Evolutionary conservation across 345 rosid genomes (phyloP).

Genomic region (Murraya paniculata): DNA sequence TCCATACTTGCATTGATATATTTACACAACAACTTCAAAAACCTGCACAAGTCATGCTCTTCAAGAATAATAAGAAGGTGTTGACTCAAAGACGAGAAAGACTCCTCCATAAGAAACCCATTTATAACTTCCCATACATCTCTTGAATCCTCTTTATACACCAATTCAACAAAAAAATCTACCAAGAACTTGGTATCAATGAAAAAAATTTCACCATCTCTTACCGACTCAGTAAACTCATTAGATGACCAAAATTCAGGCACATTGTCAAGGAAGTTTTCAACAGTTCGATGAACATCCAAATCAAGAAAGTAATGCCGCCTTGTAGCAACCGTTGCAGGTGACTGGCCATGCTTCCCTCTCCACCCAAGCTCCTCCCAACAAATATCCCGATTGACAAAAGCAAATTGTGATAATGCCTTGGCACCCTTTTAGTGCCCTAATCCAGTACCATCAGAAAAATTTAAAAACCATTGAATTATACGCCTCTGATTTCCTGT

Average conservation of each 20-base stretch:
- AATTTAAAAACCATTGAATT: constrained; percentile 70
- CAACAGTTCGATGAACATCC: constrained; percentile 66
- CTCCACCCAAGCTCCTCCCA: constrained; percentile 99
- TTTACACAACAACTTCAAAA: constrained; percentile 47
- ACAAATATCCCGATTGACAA: constrained; percentile 78
- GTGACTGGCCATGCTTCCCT: constrained; percentile 96
- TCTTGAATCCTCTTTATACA: constrained; percentile 60
- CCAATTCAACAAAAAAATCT: constrained; percentile 54
- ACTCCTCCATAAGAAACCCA: constrained; percentile 65
- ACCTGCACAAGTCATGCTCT: constrained; percentile 51
- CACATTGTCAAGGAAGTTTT: constrained; percentile 72
- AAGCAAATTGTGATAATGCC: constrained; percentile 86
- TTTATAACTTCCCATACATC: constrained; percentile 68
- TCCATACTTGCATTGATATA: constrained; percentile 31
- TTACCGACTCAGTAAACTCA: constrained; percentile 75
- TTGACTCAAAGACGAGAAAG: constrained; percentile 61
- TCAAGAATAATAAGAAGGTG: constrained; percentile 73
- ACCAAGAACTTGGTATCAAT: constrained; percentile 64
- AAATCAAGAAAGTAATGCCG: constrained; percentile 94
- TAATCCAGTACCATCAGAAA: constrained; percentile 55
- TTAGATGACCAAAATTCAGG: constrained; percentile 91
- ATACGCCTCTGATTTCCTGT: constrained; percentile 61
- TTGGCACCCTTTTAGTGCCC: constrained; percentile 79
- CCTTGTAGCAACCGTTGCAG: constrained; percentile 91
- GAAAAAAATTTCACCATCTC: constrained; percentile 72